phyloP scores from a whole-genome alignment of 495 filamentous ascomycete genomes.

The Penicillium robsamsonii region DNA sequence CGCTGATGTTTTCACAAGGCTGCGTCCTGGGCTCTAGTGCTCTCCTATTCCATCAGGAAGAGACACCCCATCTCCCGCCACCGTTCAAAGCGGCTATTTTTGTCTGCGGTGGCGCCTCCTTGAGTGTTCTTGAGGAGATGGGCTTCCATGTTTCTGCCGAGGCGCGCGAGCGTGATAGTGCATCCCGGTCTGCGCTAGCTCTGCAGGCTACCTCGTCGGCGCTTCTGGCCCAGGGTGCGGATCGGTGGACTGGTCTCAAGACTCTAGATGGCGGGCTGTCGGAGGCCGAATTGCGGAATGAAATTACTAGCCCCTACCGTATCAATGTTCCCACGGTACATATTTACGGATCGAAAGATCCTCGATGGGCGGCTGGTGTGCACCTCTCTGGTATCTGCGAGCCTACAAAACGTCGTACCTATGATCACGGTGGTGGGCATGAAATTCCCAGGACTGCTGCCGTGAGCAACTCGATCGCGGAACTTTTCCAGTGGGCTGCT shows the following conservation, averaged over 20 bases:
- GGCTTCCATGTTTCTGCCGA: constrained; percentile 46
- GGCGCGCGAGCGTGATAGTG: constrained; percentile 38
- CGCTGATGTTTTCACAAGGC: constrained; percentile 61
- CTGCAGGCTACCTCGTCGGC: constrained; percentile 26
- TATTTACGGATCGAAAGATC: constrained; percentile 58
- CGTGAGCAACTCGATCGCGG: constrained; percentile 36
- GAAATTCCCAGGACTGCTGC: constrained; percentile 47
- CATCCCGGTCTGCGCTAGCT: constrained; percentile 30
- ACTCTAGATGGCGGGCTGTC: constrained; percentile 37
- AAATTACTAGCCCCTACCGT: constrained; percentile 36
- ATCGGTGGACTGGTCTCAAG: constrained; percentile 28
- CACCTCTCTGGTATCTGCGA: constrained; percentile 58
- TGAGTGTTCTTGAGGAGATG: constrained; percentile 49
- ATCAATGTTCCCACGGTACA: constrained; percentile 63
- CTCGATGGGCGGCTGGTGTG: constrained; percentile 51
- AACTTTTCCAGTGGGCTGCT: constrained; percentile 40
- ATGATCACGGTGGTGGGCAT: constrained; percentile 56
- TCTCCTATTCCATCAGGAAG: constrained; percentile 38
- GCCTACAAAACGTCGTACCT: constrained; percentile 42
- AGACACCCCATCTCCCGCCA: constrained; percentile 33
- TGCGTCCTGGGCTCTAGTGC: constrained; percentile 50
- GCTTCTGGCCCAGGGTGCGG: constrained; percentile 29
- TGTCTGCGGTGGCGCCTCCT: constrained; percentile 53
- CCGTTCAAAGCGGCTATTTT: constrained; percentile 62
- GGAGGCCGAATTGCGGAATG: constrained; percentile 50